Evolutionary conservation across 1,139 yeast genomes (phyloP).

Genomic region (Geotrichum siamense): DNA sequence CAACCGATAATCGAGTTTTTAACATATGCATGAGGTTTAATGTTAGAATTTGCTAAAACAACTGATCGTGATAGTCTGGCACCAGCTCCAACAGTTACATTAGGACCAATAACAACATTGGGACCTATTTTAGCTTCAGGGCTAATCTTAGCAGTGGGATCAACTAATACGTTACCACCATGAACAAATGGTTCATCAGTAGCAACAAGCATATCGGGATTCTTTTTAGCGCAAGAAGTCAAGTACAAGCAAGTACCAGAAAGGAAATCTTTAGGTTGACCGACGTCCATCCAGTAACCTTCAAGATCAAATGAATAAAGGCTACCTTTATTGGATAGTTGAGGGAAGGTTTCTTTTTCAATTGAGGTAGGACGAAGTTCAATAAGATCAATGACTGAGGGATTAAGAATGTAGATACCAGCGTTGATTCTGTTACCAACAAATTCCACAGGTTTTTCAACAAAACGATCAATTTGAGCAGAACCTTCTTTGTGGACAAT

Average conservation of each 20-base stretch:
- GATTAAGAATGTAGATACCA: constrained; percentile 94
- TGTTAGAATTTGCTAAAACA: constrained; percentile 79
- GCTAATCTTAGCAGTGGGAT: constrained; percentile 90
- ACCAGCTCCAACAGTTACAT: constrained; percentile 94
- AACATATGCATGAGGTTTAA: constrained; percentile 97
- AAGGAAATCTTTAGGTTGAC: constrained; percentile 99
- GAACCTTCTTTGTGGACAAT: constrained; percentile 94
- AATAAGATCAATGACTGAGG: constrained; percentile 90
- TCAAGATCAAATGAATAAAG: constrained; percentile 95
- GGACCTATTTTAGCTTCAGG: constrained; percentile 97
- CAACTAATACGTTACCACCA: constrained; percentile 92
- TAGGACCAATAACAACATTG: constrained; percentile 96
- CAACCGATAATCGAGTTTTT: constrained; percentile 98
- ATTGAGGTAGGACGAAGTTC: constrained; percentile 98
- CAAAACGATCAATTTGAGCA: constrained; percentile 94
- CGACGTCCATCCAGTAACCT: constrained; percentile 99
- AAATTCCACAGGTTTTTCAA: constrained; percentile 96
- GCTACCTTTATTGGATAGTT: constrained; percentile 78
- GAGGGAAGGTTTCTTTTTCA: constrained; percentile 99
- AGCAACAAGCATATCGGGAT: constrained; percentile 59
- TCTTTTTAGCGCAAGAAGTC: constrained; percentile 75
- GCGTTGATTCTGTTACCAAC: constrained; percentile 92
- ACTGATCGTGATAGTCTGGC: constrained; percentile 97
- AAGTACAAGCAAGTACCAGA: constrained; percentile 93
- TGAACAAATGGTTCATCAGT: constrained; percentile 63